Evolutionary conservation across 768 basidiomycete species (phyloP).

Genomic region (Calocybe indica): DNA sequence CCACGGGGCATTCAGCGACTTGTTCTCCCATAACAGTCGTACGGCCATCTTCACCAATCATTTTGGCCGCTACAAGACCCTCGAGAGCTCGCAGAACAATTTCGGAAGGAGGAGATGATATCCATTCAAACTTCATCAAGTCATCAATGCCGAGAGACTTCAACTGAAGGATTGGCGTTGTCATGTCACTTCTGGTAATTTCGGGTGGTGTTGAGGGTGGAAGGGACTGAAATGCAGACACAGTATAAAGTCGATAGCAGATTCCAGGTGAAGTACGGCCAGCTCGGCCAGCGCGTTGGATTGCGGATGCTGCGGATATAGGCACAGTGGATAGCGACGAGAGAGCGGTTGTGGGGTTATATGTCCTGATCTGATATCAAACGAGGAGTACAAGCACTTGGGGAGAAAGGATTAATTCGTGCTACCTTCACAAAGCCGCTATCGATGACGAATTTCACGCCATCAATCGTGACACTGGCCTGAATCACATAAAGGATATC

Average conservation of each 20-base stretch:
- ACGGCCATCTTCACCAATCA: slow-evolving; percentile 78
- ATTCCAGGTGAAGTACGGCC: slow-evolving; percentile 90
- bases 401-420: neutral
- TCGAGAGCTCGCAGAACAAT: slow-evolving; percentile 84
- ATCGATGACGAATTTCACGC: slow-evolving; percentile 91
- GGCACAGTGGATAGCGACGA: slow-evolving; percentile 82
- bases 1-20: slow-evolving; percentile 92
- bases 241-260: slow-evolving; percentile 87
- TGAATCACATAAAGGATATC: slow-evolving; percentile 17
- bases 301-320: slow-evolving; percentile 83
- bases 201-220: slow-evolving; percentile 78
- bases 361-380: slow-evolving; percentile 69
- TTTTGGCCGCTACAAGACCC: slow-evolving; percentile 71
- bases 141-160: slow-evolving; percentile 95
- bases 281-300: slow-evolving; percentile 90
- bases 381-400: neutral
- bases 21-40: slow-evolving; percentile 74
- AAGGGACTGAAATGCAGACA: slow-evolving; percentile 52
- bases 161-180: slow-evolving; percentile 86
- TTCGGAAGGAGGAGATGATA: slow-evolving; percentile 82
- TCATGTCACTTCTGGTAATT: slow-evolving; percentile 86
- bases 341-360: slow-evolving; percentile 81
- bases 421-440: slow-evolving; percentile 91
- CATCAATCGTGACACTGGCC: slow-evolving; percentile 97
- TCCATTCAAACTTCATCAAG: slow-evolving; percentile 94